Evolutionary conservation across 2,329 filamentous ascomycete species (phyloP).

Genomic region (Elsinoe australis): DNA sequence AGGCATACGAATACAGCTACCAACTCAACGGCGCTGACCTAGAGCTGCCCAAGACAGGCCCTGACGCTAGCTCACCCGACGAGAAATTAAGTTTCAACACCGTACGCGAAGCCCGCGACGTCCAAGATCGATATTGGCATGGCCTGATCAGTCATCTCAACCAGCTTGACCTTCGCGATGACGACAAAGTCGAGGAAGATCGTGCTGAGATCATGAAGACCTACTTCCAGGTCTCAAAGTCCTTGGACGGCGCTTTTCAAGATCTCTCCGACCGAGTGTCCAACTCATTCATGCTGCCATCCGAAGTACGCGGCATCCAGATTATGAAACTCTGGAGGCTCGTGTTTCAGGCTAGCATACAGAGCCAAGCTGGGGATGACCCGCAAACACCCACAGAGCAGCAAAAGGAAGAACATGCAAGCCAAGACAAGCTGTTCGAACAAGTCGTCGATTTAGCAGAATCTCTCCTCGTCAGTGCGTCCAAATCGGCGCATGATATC

Average conservation of each 20-base stretch:
- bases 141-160: constrained; percentile 11
- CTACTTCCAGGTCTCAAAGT: constrained; percentile 3
- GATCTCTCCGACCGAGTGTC: constrained; percentile 3
- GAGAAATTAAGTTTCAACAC: constrained; percentile 1
- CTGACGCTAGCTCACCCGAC: background rate
- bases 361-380: background rate
- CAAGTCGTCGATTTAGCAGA: constrained; percentile 8
- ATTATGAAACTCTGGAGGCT: constrained; percentile 8
- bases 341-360: constrained; percentile 4
- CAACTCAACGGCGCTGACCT: constrained; percentile 2
- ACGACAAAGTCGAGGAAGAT: constrained; percentile 3
- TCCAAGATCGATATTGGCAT: constrained; percentile 8
- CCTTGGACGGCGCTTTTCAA: constrained; percentile 4
- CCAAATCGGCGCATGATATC: background rate
- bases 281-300: background rate
- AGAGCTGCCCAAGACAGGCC: background rate
- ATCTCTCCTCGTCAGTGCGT: constrained; percentile 1
- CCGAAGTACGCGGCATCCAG: constrained; percentile 3
- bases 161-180: constrained; percentile 3
- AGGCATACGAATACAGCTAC: constrained; percentile 2
- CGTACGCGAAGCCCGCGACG: constrained; percentile 7
- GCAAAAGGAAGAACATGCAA: background rate
- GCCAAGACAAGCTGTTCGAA: constrained; percentile 6
- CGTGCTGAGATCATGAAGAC: constrained; percentile 1
- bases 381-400: background rate